Evolutionary conservation across 1,139 yeast genomes (phyloP), one percentile per base, ranked within the genome.

Genomic region (Candida albicans): DNA sequence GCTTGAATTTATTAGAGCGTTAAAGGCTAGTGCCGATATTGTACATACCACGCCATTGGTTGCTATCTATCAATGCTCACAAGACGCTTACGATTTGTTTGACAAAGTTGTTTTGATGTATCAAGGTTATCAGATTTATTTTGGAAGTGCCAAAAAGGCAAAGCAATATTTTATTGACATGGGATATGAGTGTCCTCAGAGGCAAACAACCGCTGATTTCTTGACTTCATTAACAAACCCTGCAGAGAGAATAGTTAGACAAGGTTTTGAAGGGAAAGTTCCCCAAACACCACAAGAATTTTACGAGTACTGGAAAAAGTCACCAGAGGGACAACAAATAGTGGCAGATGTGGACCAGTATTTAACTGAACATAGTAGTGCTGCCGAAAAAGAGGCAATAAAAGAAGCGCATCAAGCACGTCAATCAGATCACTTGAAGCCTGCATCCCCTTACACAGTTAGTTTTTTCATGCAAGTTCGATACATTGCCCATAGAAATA

Each of bases 131-230:
- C 95, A 88, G 62, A 83, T 89, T 45, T 88, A 61, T 66, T 87
- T 74, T 56, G 96, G 96, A 48, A 75, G 77, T 35, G 73, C 81
- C 8, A 60, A 59, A 32, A 53, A 59, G 12, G 82, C 82, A 1
- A 75, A 69, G 53, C 58, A 54, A 3, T 78, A 58, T 54, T 67
- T 87, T 91, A 53, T 82, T 89, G 28, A 89, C 85, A 65, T 86
- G 80, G 58, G 86, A 87, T 52, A 64, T 51, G 62, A 73, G 11
- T 85, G 89, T 57, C 85, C 88, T 32, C 72, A 75, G 34, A 81
- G 96, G 62, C 90, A 85, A 67, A 84, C 95, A 8, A 84, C 93
- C 47, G 88, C 91, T 12, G 96, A 88, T 61, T 88, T 77, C 62
- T 70, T 87, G 55, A 87, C 95, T 1, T 79, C 91, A 1, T 67